Conservation (phyloP, 225 moss, liverwort and hornwort species). For the Pleurozium schreberi region DNA sequence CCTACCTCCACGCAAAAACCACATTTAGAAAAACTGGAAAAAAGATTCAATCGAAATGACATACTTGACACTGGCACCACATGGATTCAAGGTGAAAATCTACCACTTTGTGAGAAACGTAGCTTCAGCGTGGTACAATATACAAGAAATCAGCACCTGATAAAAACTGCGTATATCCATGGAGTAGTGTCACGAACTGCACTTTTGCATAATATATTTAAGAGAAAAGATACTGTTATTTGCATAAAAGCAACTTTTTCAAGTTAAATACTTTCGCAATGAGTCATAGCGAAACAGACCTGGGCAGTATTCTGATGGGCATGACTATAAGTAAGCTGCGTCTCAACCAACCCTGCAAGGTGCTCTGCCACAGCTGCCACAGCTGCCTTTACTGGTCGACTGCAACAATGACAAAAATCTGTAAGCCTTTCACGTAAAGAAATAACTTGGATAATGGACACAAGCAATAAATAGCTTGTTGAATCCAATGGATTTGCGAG, state of each 20-base stretch:
- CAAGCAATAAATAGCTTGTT: not conserved
- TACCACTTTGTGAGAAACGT: not conserved
- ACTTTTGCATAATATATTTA: not conserved
- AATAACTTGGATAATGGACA: not conserved
- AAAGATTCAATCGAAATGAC: not conserved
- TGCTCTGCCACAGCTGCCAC: slow-evolving; percentile 97
- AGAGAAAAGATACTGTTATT: not conserved
- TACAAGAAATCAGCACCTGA: not conserved
- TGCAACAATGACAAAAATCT: slow-evolving; percentile 3
- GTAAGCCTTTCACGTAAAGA: not conserved
- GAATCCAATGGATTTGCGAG: not conserved
- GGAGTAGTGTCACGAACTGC: not conserved
- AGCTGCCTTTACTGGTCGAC: slow-evolving; percentile 80
- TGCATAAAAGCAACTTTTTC: not conserved
- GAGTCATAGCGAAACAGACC: slow-evolving; percentile 14
- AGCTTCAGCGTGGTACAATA: not conserved
- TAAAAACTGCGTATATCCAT: not conserved
- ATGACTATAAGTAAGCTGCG: slow-evolving; percentile 73
- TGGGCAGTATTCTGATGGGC: slow-evolving; percentile 79
- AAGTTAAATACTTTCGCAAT: not conserved
- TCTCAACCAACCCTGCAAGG: slow-evolving; percentile 77
- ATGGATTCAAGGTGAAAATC: not conserved
- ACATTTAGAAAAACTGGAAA: not conserved
- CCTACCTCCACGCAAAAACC: slow-evolving; percentile 33
- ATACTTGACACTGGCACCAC: not conserved